Evolutionary conservation across 192 early-diverging fungal species (phyloP).

Genomic region (Linnemannia hyalina): DNA sequence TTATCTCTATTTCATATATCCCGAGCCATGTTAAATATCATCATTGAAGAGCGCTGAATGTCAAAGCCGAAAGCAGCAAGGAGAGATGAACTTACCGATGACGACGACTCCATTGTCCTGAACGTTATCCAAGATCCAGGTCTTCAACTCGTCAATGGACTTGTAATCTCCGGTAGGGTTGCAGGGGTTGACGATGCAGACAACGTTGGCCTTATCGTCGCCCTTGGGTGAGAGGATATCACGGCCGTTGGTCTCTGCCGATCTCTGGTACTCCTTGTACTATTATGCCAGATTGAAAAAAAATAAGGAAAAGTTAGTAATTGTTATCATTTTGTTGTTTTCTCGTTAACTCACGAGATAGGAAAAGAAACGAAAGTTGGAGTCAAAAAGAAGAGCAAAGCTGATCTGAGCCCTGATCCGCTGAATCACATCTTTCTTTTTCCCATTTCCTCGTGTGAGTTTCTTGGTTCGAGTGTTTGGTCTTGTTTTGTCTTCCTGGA

Average conservation of each 20-base stretch:
- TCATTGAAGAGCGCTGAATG: neutral
- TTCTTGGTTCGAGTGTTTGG: neutral
- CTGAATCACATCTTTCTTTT: conserved; percentile 3
- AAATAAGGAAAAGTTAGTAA: neutral
- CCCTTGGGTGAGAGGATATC: conserved; percentile 72
- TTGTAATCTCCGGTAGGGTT: conserved; percentile 93
- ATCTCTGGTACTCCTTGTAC: conserved; percentile 94
- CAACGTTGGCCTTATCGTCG: conserved; percentile 73
- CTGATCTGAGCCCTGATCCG: conserved; percentile 3
- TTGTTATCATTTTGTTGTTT: neutral
- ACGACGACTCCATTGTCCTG: conserved; percentile 84
- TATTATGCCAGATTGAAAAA: conserved; percentile 29
- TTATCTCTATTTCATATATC: neutral
- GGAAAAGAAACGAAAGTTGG: neutral
- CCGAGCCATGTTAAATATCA: neutral
- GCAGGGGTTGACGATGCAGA: conserved; percentile 93
- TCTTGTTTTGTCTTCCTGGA: neutral
- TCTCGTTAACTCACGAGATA: neutral
- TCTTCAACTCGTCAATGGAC: conserved; percentile 77
- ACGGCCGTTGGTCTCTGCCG: conserved; percentile 81
- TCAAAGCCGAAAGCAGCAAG: neutral
- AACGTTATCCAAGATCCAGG: conserved; percentile 82
- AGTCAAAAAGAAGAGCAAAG: neutral
- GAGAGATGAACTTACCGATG: conserved; percentile 67
- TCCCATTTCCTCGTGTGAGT: neutral